Conservation (phyloP, 1,284 basidiomycete species). For the Ceratobasidium papillatum region DNA sequence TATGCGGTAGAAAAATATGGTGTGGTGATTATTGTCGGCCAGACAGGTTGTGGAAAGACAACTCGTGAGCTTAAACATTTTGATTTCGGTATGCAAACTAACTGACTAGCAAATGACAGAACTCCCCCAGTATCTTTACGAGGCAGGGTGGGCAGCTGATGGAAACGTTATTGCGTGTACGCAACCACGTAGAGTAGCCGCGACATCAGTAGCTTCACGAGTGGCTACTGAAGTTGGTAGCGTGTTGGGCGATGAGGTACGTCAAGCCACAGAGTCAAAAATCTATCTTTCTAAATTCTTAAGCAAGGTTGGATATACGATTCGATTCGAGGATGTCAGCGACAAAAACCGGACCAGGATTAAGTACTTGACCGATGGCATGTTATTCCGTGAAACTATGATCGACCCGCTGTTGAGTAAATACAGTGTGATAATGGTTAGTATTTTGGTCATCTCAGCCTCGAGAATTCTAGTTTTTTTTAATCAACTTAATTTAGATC, state of each 20-base stretch:
- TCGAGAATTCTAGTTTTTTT: background rate
- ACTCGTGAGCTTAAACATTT: constrained; percentile 71
- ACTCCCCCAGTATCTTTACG: constrained; percentile 91
- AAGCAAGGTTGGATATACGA: constrained; percentile 90
- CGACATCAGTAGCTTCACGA: constrained; percentile 90
- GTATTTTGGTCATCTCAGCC: constrained; percentile 45
- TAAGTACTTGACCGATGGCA: constrained; percentile 97
- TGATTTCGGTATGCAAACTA: background rate
- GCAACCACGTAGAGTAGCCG: constrained; percentile 94
- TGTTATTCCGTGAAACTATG: constrained; percentile 94
- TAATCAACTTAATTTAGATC: constrained; percentile 62
- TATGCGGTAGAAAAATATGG: constrained; percentile 85
- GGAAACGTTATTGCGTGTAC: constrained; percentile 88
- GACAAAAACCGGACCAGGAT: constrained; percentile 85
- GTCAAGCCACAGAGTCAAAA: constrained; percentile 44
- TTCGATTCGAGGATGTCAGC: constrained; percentile 95
- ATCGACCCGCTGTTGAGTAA: constrained; percentile 86
- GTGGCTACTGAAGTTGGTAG: constrained; percentile 91
- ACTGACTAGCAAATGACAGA: constrained; percentile 59
- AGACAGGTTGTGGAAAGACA: constrained; percentile 97
- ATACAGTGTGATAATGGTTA: constrained; percentile 95
- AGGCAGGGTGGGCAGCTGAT: constrained; percentile 86
- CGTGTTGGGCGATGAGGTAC: constrained; percentile 88
- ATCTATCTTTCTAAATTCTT: constrained; percentile 10
- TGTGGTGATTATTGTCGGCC: constrained; percentile 89